These are phyloP conservation scores for Diaporthe longicolla DNA, from an alignment of 2,329 filamentous ascomycete species.

Conservation along the genomic window DNA sequence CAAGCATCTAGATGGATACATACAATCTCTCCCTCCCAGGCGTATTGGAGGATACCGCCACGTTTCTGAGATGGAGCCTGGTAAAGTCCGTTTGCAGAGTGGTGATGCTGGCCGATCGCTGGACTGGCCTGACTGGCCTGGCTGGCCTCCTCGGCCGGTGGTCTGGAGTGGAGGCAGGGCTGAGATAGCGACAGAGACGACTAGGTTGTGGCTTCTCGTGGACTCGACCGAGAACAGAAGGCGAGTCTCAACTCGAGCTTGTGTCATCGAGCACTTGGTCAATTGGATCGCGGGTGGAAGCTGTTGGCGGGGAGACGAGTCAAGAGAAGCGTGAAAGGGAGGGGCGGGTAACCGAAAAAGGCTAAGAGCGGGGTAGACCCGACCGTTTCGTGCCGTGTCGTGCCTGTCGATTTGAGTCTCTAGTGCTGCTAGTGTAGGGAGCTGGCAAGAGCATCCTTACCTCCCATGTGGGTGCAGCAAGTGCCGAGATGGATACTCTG, in stretches of 20 bases:
- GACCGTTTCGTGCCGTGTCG: neutral
- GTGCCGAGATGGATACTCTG: slow-evolving; percentile 17
- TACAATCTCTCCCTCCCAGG: neutral
- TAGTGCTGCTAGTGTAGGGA: neutral
- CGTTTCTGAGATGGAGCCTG: neutral
- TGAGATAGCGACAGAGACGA: neutral
- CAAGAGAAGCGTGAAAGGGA: neutral
- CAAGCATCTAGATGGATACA: too few species aligned
- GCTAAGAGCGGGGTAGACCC: slow-evolving; percentile 20
- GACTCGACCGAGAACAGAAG: neutral
- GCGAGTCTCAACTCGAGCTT: neutral
- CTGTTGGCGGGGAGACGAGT: slow-evolving; percentile 30
- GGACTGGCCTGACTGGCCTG: neutral
- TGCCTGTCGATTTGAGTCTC: neutral
- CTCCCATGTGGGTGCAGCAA: slow-evolving; percentile 19
- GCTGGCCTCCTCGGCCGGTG: neutral
- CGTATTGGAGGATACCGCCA: neutral
- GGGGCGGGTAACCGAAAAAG: neutral
- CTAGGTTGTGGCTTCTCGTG: neutral
- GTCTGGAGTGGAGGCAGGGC: neutral
- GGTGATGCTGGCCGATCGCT: neutral
- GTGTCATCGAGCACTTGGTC: neutral
- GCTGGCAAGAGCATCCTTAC: slow-evolving; percentile 14
- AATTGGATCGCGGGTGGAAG: slow-evolving; percentile 2
- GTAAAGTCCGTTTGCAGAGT: neutral